Evolutionary conservation across 345 rosid species (phyloP), one percentile per base, ranked within the genome.

Genomic region (Lepidium didymum): DNA sequence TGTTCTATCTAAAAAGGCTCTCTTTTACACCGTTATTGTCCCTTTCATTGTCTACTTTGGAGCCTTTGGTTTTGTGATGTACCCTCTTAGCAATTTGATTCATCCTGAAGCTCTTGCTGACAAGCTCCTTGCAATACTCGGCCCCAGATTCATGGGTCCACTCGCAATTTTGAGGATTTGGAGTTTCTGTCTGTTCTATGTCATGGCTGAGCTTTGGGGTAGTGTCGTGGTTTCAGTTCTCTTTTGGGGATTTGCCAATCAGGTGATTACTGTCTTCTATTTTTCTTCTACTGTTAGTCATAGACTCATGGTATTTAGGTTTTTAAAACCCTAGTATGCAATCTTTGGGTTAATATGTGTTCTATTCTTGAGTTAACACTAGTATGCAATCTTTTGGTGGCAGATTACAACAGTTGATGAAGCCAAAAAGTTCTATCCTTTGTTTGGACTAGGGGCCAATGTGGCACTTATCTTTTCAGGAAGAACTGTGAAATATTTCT

Each of bases 161-260:
- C 87, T 92, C 40, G 98, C 98, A 2, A 92, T 92, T 53, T 1
- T 93, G 88, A 81, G 98, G 87, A 93, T 88, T 77, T 93, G 98
- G 98, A 84, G 85, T 53, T 93, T 90, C 82, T 90, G 97, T 78
- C 80, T 93, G 85, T 93, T 93, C 75, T 93, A 93, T 82, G 98
- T 93, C 67, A 93, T 93, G 98, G 98, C 97, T 77, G 98, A 93
- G 77, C 86, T 90, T 77, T 93, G 98, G 97, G 98, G 98, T 18
- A 93, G 98, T 34, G 98, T 93, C 33, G 98, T 93, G 38, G 60
- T 93, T 67, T 93, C 98, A 18, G 98, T 93, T 76, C 88, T 93
- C 31, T 93, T 93, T 62, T 93, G 98, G 98, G 98, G 98, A 8
- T 86, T 90, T 54, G 98, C 98, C 31, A 93, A 93, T 85, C 98